Evolutionary conservation across 805 yeast species (phyloP), one percentile per base, ranked within the genome.

Genomic region (Metschnikowia chrysomelidarum): DNA sequence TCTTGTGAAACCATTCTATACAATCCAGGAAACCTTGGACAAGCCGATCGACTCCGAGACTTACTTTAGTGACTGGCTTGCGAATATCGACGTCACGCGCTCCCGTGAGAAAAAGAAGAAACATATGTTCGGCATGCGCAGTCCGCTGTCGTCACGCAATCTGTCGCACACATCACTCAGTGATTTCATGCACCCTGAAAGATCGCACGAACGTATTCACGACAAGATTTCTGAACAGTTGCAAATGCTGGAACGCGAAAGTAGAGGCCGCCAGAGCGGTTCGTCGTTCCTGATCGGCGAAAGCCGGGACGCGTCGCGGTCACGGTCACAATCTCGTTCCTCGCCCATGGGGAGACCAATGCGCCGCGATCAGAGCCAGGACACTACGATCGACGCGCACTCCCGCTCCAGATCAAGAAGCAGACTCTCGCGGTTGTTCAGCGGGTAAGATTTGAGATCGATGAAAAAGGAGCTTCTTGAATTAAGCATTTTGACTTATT

Each of bases 1-100:
- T 26, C 53, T 66, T 10, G 71, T 67, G 3, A 67, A 67, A 43
- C 70, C 73, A 1, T 50, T 51, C 18, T 64, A 65, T 43, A 50
- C 55, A 26, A 55, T 58, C 36, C 44, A 47, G n/a, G 67, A 60
- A 36, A 42, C 37, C 21, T 54, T 67, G 31, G 44, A 47, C 1
- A 40, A 38, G 7, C 67, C 69, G 4, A 50, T 67, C n/a, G 60
- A 58, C 18, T 45, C 56, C 7, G 59, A 55, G 27, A 32, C 44
- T n/a, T 67, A 66, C 45, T 67, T 67, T 41, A 54, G 54, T 35
- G 53, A 61, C 39, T 61, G 62, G 62, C 42, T 66, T 6, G 53
- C 51, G 24, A 38, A 46, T 16, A 52, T 60, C 16, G 67, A 60
- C 32, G 33, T 41, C 13, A 21, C 43, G 10, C 47, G 35, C 23